Conservation (phyloP, 1,139 yeast species). For the Yamadazyma atlantica region DNA sequence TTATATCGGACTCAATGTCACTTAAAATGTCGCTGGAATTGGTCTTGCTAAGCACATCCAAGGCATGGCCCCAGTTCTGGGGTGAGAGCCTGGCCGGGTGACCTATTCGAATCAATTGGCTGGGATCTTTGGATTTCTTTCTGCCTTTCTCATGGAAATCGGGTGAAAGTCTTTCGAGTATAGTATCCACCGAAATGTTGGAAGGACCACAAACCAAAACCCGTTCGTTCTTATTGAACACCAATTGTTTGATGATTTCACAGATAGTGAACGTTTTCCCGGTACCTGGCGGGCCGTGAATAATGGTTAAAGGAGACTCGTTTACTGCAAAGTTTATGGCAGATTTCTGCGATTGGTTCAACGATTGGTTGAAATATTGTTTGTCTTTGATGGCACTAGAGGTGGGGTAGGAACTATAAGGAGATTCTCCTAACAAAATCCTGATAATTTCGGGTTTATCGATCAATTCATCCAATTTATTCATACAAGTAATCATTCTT, state of each 20-base stretch:
- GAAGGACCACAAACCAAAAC: constrained; percentile 94
- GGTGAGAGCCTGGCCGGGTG: constrained; percentile 86
- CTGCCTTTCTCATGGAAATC: constrained; percentile 23
- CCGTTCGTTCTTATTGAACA: constrained; percentile 54
- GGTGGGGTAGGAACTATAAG: constrained; percentile 22
- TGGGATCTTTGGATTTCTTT: constrained; percentile 11
- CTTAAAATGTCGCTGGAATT: constrained; percentile 55
- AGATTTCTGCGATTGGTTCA: constrained; percentile 67
- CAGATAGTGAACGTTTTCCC: constrained; percentile 77
- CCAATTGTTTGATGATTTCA: constrained; percentile 78
- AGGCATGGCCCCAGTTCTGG: constrained; percentile 64
- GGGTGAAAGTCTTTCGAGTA: constrained; percentile 71
- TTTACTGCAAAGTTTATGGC: constrained; percentile 43
- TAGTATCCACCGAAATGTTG: constrained; percentile 91
- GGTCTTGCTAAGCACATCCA: constrained; percentile 69
- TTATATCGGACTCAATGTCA: constrained; percentile 74
- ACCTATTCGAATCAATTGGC: constrained; percentile 72
- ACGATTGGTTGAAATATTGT: constrained; percentile 45
- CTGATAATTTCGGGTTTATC: constrained; percentile 39
- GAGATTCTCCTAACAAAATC: constrained; percentile 44
- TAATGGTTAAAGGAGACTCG: constrained; percentile 42
- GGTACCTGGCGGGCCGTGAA: constrained; percentile 54
- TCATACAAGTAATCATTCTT: constrained; percentile 79
- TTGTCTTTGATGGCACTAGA: constrained; percentile 8
- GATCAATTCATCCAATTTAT: constrained; percentile 55